These are phyloP conservation scores for Termitomyces sp. DNA, from an alignment of 768 basidiomycete genomes.

Conservation along the genomic window DNA sequence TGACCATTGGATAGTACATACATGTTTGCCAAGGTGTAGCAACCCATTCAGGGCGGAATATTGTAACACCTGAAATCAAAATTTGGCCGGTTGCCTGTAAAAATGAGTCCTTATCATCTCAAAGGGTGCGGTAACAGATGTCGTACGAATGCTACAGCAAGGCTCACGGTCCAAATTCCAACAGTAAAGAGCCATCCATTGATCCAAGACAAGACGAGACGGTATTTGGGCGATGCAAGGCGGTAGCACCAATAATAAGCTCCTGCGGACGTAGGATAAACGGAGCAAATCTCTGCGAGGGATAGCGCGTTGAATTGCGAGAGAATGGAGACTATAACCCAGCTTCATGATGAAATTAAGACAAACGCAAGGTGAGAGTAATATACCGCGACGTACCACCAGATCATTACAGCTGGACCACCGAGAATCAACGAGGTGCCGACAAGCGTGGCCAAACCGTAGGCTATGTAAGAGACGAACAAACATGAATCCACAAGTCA, in stretches of 20 bases:
- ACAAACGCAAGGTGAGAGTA: neutral
- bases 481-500: neutral
- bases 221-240: slow-evolving; percentile 45
- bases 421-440: slow-evolving; percentile 50
- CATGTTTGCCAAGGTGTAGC: slow-evolving; percentile 58
- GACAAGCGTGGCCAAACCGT: slow-evolving; percentile 48
- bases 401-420: slow-evolving; percentile 50
- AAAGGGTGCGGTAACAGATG: neutral
- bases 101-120: neutral
- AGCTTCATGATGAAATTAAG: slow-evolving; percentile 22
- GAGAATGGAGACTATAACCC: slow-evolving; percentile 44
- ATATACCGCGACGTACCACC: slow-evolving; percentile 56
- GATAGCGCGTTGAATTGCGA: slow-evolving; percentile 46
- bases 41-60: slow-evolving; percentile 55
- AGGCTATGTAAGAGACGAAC: slow-evolving; percentile 28
- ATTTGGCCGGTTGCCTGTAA: slow-evolving; percentile 51
- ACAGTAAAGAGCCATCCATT: slow-evolving; percentile 66
- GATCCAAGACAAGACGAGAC: slow-evolving; percentile 55
- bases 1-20: slow-evolving; percentile 14
- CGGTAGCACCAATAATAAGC: slow-evolving; percentile 66
- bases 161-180: slow-evolving; percentile 61
- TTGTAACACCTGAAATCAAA: slow-evolving; percentile 49
- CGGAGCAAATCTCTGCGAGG: slow-evolving; percentile 53
- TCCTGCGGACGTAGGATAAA: slow-evolving; percentile 57
- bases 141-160: slow-evolving; percentile 58